Evolutionary conservation across 2,329 filamentous ascomycete genomes (phyloP).

Genomic region (Aspergillus intermedius): DNA sequence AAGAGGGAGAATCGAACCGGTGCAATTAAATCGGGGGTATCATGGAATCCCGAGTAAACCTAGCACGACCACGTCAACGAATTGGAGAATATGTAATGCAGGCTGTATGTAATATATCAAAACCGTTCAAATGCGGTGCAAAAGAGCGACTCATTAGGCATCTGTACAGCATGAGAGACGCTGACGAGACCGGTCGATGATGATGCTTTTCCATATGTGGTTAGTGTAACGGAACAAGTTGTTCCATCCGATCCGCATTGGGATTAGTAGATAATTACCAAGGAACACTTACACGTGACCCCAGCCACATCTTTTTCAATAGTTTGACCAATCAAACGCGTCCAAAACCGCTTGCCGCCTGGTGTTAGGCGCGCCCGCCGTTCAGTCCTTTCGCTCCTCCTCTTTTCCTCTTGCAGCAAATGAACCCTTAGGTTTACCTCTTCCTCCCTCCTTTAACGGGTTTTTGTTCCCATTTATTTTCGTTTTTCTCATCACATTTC

Average conservation of each 20-base stretch:
- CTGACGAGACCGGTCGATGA: slow-evolving; percentile 15
- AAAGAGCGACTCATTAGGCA: not conserved
- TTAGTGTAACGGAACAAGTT: slow-evolving; percentile 13
- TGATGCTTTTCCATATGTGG: slow-evolving; percentile 22
- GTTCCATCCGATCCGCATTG: slow-evolving; percentile 10
- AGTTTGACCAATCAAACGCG: not conserved
- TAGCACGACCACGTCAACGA: not conserved
- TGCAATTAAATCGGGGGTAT: not conserved
- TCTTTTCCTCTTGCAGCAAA: slow-evolving; percentile 2
- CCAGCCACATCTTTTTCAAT: slow-evolving; percentile 15
- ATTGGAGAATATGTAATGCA: not conserved
- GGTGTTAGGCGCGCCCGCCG: not conserved
- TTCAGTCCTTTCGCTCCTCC: not conserved
- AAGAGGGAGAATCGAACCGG: not conserved
- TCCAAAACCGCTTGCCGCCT: not conserved
- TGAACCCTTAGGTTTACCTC: slow-evolving; percentile 7
- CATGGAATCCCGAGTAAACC: not conserved
- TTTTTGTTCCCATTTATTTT: not conserved
- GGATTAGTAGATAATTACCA: slow-evolving; percentile 10
- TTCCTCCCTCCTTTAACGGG: not conserved
- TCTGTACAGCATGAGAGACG: not conserved
- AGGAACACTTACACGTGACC: slow-evolving; percentile 19
- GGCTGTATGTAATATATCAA: not conserved
- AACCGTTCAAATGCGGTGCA: not conserved
- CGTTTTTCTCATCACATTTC: not conserved